A percentile compares a stretch with the other conserved stretches of the same genome.
Evolutionary conservation across 169 alveolate genomes (phyloP).

Genomic region (Plasmodium gonderi): DNA sequence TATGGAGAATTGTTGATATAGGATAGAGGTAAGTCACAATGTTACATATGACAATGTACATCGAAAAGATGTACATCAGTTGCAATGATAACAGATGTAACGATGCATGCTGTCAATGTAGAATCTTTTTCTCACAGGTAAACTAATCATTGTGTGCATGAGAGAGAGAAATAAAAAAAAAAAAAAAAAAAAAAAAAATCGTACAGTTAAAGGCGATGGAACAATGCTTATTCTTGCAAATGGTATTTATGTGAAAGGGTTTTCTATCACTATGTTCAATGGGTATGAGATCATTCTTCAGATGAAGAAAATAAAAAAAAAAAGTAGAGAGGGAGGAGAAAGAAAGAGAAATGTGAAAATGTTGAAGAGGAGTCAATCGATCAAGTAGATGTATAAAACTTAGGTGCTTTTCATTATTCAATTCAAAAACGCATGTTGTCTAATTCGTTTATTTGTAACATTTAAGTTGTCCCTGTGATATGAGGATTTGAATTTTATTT

Average conservation of each 20-base stretch:
- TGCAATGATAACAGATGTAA: too few relatives aligned
- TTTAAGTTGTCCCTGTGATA: conserved; percentile 22
- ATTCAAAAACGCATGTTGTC: background rate
- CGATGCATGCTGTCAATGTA: too few relatives aligned
- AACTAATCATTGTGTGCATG: too few relatives aligned
- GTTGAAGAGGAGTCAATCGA: background rate
- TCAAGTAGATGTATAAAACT: background rate
- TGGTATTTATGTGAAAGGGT: conserved; percentile 13
- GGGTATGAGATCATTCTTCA: conserved; percentile 30
- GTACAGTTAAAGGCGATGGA: conserved; percentile 30
- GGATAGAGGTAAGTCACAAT: too few relatives aligned
- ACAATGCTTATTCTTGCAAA: conserved; percentile 28
- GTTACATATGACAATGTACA: too few relatives aligned
- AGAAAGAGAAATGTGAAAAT: too few relatives aligned
- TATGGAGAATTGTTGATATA: too few relatives aligned
- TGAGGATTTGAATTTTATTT: background rate
- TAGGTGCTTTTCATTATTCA: too few relatives aligned
- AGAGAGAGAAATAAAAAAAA: too few relatives aligned
- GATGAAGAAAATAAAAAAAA: background rate
- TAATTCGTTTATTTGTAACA: background rate
- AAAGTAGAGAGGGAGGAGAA: background rate
- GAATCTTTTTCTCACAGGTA: too few relatives aligned
- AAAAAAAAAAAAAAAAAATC: too few relatives aligned
- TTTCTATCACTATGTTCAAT: conserved; percentile 5
- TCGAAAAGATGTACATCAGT: too few relatives aligned